Base-by-base conservation (phyloP, 106 monocot species). In the Alisma plantagoaquatica region DNA sequence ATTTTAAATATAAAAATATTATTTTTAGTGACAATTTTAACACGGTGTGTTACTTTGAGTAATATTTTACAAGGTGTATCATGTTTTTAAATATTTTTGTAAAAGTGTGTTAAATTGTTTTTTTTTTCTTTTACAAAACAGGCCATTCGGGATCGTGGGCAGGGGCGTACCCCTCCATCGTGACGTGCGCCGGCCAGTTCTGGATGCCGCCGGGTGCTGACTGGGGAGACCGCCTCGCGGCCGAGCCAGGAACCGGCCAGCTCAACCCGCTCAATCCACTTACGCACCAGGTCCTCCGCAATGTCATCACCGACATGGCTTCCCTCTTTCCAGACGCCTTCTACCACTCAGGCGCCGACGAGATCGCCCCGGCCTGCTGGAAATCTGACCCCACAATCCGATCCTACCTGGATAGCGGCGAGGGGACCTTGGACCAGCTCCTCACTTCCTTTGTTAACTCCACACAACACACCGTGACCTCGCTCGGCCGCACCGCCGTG, bases 111-210 rank as follows among this genome's bases (percentile, higher is more conserved):
- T 6, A 14, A 38, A 7, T 38, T 38, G 35, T 7, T 38, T 38
- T 14, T 38, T n/a, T 7, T 38, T 38, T 38, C 35, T 38, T 38
- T 14, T 14, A 7, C 35, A 7, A 27, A 56, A 1, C 63, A 92
- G 92, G 82, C 17, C 93, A 93, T 64, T 59, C 93, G n/a, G 83
- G 57, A 3, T 87, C 87, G 9, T 93, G 93, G 93, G 82, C 83
- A 3, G 74, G 8, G 31, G 87, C 93, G 1, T 72, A 87, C 42
- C 93, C 93, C 3, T 87, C 80, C 1, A 87, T 93, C 53, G 70
- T 93, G 3, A 77, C 87, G 0, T 93, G 93, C 31, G 87, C 87
- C 1, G 48, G 75, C 72, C 66, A 56, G 57, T 87, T 93, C 75
- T 93, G 92, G 87, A 47, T 54, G 15, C 86, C 82, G 20, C 23